Base-by-base conservation (phyloP, 192 early-diverging fungal genomes). In the Coemansia sp. region DNA sequence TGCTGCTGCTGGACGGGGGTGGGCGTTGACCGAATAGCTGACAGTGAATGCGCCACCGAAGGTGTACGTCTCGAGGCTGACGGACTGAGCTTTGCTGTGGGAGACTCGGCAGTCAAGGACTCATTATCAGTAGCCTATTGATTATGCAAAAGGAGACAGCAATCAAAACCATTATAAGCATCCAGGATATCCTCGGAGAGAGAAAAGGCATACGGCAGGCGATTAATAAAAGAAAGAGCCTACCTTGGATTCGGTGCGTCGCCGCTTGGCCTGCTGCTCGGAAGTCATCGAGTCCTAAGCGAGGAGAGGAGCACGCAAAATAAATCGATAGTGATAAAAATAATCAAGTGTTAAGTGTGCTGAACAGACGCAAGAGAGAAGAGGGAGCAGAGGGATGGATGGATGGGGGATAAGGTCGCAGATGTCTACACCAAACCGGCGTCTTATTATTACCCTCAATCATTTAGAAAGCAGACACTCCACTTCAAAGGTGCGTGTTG, bases 221-320 rank as follows among this genome's bases (percentile, higher is more conserved):
- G 48, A 28, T 10, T 23, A 9, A 11, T 26, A 23, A 51, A 23
- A n/a, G 26, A 23, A n/a, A 13, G n/a, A 34, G 53, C 76, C 53
- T 79, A 79, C 76, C 66, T 60, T 69, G 9, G 76, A 79, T 38
- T 73, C 76, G 53, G 76, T 79, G 67, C 76, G 76, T 73, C 71
- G 76, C 71, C 76, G 76, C 56, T 79, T 79, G 59, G 76, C 63
- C 67, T 79, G 70, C 55, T 73, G 76, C 68, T 79, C 76, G 37
- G 59, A 61, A 40, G 62, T 66, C 76, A 79, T 79, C 66, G 67
- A 63, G 55, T 73, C 71, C 71, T 79, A 78, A 26, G 34, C 42
- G 50, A 21, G 48, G 48, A 39, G 23, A 24, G 63, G 23, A 20
- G 51, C 31, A 56, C 18, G 38, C 43, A 70, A 64, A 59, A 59